A percentile compares a stretch with the other conserved stretches of the same genome.
These are phyloP conservation scores for Trichosporon inkin DNA, from an alignment of 1,284 basidiomycete genomes.

Conservation along the genomic window DNA sequence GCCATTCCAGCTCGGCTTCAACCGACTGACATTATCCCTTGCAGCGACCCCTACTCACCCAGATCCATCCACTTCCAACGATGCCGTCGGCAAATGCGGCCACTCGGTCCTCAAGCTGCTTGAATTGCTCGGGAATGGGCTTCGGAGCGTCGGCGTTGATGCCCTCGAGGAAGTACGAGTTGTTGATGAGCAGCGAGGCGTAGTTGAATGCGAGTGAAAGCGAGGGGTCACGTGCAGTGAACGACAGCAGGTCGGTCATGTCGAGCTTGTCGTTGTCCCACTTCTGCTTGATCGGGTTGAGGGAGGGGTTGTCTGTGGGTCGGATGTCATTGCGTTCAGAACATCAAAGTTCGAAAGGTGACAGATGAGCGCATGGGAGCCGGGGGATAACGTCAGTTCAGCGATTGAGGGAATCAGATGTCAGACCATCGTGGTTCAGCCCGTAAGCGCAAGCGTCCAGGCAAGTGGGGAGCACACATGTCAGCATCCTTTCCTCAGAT, in stretches of 20 bases:
- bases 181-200: constrained; percentile 88
- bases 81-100: constrained; percentile 48
- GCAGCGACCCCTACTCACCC: constrained; percentile 61
- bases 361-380: not conserved
- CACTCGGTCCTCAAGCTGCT: constrained; percentile 38
- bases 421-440: not conserved
- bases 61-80: constrained; percentile 60
- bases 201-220: constrained; percentile 81
- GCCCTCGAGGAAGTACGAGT: constrained; percentile 85
- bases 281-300: constrained; percentile 40
- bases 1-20: not conserved
- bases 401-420: not conserved
- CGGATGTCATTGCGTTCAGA: not conserved
- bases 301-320: constrained; percentile 39
- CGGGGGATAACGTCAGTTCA: not conserved
- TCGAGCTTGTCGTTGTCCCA: constrained; percentile 43
- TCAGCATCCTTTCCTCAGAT: not conserved
- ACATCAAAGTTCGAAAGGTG: not conserved
- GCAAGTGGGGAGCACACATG: not conserved
- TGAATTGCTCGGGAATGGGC: constrained; percentile 29
- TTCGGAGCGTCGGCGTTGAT: constrained; percentile 51
- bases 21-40: not conserved
- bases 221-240: constrained; percentile 62
- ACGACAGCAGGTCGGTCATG: constrained; percentile 57
- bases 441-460: not conserved